A percentile compares a stretch with the other conserved stretches of the same genome.
phyloP scores from a whole-genome alignment of 2,329 filamentous ascomycete species.

The Aspergillus clavatus region DNA sequence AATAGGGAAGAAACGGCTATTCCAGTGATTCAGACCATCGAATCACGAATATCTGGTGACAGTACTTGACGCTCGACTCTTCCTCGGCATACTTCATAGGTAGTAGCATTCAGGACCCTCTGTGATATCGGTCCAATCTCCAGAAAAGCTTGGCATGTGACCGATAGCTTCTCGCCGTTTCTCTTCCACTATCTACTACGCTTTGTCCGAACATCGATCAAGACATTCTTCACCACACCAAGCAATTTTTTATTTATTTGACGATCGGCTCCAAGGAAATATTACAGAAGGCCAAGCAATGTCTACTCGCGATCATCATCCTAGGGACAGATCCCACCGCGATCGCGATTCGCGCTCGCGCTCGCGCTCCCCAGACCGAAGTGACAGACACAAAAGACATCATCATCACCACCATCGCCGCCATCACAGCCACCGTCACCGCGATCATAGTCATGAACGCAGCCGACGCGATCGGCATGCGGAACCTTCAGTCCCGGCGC shows the following conservation, averaged over 20 bases:
- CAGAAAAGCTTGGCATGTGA: not conserved
- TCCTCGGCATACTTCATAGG: too few species aligned
- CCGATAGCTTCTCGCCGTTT: not conserved
- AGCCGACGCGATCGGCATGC: slow-evolving; percentile 11
- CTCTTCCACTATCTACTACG: not conserved
- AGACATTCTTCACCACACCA: not conserved
- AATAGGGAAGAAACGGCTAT: too few species aligned
- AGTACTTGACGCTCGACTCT: too few species aligned
- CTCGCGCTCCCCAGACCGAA: slow-evolving; percentile 35
- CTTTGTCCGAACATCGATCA: not conserved
- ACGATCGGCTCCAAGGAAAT: not conserved
- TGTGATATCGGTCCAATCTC: not conserved
- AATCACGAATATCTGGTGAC: too few species aligned
- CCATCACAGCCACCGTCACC: slow-evolving; percentile 18
- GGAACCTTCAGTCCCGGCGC: slow-evolving; percentile 7
- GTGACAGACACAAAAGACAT: slow-evolving; percentile 19
- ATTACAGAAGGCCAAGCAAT: not conserved
- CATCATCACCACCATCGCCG: slow-evolving; percentile 29
- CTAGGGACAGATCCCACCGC: slow-evolving; percentile 11
- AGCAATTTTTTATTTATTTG: too few species aligned
- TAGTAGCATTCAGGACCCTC: too few species aligned
- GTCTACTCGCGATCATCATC: slow-evolving; percentile 11
- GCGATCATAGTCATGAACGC: slow-evolving; percentile 7
- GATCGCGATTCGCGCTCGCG: slow-evolving; percentile 27
- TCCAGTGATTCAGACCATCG: too few species aligned